Evolutionary conservation across 2,329 filamentous ascomycete species (phyloP), one percentile per base, ranked within the genome.

Genomic region (Talaromyces sp.): DNA sequence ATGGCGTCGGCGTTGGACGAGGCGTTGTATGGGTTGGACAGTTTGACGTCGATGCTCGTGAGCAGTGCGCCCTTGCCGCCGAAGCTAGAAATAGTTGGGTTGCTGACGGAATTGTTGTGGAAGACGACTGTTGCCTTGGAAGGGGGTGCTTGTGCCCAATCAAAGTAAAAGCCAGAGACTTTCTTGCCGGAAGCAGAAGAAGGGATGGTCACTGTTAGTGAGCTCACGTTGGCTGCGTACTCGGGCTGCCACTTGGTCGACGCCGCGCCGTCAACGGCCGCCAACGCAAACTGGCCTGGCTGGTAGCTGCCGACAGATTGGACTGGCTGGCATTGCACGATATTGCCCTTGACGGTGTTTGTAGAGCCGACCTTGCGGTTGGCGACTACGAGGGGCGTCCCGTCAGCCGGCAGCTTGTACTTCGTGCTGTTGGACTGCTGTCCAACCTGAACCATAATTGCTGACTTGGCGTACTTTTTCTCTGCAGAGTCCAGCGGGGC

Each of bases 201-300:
- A 0, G 75, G 79, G 2, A 86, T 75, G 26, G 83, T 77, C 50
- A 90, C 80, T 0, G 83, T 85, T 14, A 90, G 68, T 4, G 81
- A 82, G 29, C 82, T 78, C 4, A 81, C 77, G 0, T 71, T 73
- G 55, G 84, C 82, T 1, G 81, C 77, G 9, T 68, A 69, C 1
- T 74, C 68, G 0, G 87, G 86, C 67, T 89, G 86, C 87, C 87
- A 90, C 64, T 83, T 84, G 0, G 87, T 90, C 19, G 82, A 83
- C 5, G 83, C 77, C 2, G 86, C 85, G 57, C 88, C 88, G 66
- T 90, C 88, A 56, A 88, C 81, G 2, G 86, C 86, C 0, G 82
- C 80, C 57, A 88, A 78, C 1, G 88, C 87, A 74, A 90, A 89
- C 71, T 91, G 89, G 14, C 88, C 89, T 0, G 86, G 82, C 27